These are phyloP conservation scores for Cucurbita maxima DNA, from an alignment of 306 rosid genomes.

Conservation along the genomic window DNA sequence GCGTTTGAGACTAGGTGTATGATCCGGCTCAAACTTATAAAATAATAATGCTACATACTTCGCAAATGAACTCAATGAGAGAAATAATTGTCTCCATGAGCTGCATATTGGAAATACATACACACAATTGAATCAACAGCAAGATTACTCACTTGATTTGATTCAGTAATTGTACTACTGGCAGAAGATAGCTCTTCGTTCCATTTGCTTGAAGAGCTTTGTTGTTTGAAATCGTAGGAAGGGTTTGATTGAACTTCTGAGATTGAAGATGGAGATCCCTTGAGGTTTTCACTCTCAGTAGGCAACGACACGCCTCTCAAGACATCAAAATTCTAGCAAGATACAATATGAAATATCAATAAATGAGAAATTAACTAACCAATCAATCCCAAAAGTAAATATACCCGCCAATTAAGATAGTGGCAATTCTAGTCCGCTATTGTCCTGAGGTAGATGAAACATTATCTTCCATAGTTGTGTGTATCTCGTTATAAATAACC, in stretches of 20 bases:
- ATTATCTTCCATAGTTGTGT: neutral
- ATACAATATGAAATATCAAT: neutral
- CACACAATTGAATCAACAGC: conserved; percentile 42
- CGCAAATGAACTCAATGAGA: neutral
- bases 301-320: conserved; percentile 35
- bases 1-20: neutral
- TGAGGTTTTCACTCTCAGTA: conserved; percentile 28
- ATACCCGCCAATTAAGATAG: neutral
- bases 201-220: conserved; percentile 80
- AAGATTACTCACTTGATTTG: conserved; percentile 82
- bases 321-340: conserved; percentile 42
- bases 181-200: conserved; percentile 78
- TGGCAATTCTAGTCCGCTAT: neutral
- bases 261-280: conserved; percentile 26
- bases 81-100: neutral
- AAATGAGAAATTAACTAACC: neutral
- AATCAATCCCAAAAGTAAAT: neutral
- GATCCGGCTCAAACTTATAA: neutral
- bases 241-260: conserved; percentile 30
- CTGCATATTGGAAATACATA: neutral
- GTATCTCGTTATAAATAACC: neutral
- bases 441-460: neutral
- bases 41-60: neutral
- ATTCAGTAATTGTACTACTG: conserved; percentile 74
- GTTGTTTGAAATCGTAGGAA: conserved; percentile 51